Evolutionary conservation across 768 basidiomycete genomes (phyloP).

Genomic region (Multifurca ochricompacta): DNA sequence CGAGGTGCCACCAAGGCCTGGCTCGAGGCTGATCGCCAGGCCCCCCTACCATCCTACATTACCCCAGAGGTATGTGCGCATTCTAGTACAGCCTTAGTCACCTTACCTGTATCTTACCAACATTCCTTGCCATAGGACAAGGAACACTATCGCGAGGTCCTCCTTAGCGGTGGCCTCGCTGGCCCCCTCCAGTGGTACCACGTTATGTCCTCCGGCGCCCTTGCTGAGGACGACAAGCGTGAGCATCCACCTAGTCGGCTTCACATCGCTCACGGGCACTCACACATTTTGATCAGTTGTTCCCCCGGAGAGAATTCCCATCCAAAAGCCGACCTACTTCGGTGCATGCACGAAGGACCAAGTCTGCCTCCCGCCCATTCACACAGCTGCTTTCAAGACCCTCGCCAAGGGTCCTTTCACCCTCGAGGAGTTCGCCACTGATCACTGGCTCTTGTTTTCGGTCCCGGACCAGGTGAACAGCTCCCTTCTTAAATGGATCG

Average conservation of each 20-base stretch:
- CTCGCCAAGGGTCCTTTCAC: slow-evolving; percentile 26
- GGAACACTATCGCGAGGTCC: slow-evolving; percentile 24
- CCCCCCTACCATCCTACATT: slow-evolving; percentile 27
- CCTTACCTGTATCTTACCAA: neutral
- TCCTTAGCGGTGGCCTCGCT: slow-evolving; percentile 28
- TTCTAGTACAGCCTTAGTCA: neutral
- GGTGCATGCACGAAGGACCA: slow-evolving; percentile 31
- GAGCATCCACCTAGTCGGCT: slow-evolving; percentile 1
- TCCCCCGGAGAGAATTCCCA: slow-evolving; percentile 20
- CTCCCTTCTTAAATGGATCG: slow-evolving; percentile 31
- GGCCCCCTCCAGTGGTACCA: slow-evolving; percentile 35
- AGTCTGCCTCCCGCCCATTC: slow-evolving; percentile 27
- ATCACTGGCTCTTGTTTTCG: slow-evolving; percentile 35
- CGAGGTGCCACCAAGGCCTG: slow-evolving; percentile 31
- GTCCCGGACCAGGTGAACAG: slow-evolving; percentile 30
- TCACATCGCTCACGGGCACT: neutral
- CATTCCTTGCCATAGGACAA: slow-evolving; percentile 23
- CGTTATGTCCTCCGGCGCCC: slow-evolving; percentile 25
- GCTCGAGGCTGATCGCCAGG: slow-evolving; percentile 12
- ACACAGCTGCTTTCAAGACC: slow-evolving; percentile 23
- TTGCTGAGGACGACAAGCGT: slow-evolving; percentile 28
- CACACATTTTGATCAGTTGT: neutral
- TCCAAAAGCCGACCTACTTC: slow-evolving; percentile 34
- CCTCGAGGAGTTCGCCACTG: slow-evolving; percentile 29
- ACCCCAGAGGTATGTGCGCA: slow-evolving; percentile 28